These are phyloP conservation scores for Nigrograna mackinnonii DNA, from an alignment of 2,329 filamentous ascomycete genomes.

Conservation along the genomic window DNA sequence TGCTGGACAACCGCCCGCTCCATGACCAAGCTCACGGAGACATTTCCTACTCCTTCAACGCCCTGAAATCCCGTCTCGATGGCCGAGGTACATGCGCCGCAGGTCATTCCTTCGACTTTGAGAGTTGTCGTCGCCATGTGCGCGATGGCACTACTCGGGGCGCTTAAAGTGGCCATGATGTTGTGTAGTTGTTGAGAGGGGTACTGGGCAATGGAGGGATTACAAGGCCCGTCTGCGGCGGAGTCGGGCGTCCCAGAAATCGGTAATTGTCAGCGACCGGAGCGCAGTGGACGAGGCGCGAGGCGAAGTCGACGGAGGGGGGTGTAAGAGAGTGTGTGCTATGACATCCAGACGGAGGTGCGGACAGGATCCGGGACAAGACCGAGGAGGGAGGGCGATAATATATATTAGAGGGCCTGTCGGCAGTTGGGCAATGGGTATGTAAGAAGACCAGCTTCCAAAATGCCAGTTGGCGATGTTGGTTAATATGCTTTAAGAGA, in stretches of 20 bases:
- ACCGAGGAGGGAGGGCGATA: no score
- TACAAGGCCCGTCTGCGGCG: constrained; percentile 4
- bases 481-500: constrained; percentile 2
- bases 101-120: constrained; percentile 84
- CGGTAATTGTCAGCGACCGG: constrained; percentile 7
- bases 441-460: constrained; percentile 13
- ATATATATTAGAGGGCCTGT: not conserved
- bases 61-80: constrained; percentile 89
- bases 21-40: constrained; percentile 93
- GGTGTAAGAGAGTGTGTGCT: not conserved
- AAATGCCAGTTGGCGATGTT: constrained; percentile 7
- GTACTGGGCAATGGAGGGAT: constrained; percentile 1
- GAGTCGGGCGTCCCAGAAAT: constrained; percentile 2
- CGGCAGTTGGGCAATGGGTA: constrained; percentile 3
- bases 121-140: constrained; percentile 86
- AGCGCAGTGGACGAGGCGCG: not conserved
- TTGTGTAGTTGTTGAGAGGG: not conserved
- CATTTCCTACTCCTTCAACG: constrained; percentile 78
- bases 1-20: constrained; percentile 94
- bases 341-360: constrained; percentile 4
- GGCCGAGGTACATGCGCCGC: constrained; percentile 93
- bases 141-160: constrained; percentile 44
- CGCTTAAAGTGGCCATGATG: constrained; percentile 6
- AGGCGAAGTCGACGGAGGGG: constrained; percentile 2
- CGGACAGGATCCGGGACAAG: no score